Base-by-base conservation (phyloP, 768 basidiomycete genomes). In the Lactifluus rugatus region DNA sequence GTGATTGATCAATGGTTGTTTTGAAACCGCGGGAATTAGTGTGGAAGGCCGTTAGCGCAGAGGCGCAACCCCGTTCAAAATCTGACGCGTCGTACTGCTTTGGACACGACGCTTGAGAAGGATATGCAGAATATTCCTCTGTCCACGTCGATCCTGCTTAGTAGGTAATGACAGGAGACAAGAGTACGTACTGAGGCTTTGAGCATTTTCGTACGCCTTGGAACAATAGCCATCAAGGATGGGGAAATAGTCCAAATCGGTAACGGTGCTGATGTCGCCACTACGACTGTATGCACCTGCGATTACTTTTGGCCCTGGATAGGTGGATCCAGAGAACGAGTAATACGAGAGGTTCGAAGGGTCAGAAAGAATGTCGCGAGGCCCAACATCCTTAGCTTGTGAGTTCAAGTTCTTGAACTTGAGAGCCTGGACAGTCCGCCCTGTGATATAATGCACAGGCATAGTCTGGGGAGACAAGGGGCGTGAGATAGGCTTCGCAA, bases 51-150 rank as follows among this genome's bases (percentile, higher is more conserved):
- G 70, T 69, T n/a, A 79, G 62, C 48, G 70, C 69, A 44, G 69
- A 61, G 16, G 67, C 68, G 37, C 70, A 73, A 50, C 74, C 67
- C 51, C 73, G 72, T 63, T 75, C 73, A 63, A 74, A 77, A 58
- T 75, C 73, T 64, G 74, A 76, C 42, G 58, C 56, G 58, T 74
- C 66, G 19, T 63, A 61, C 49, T 56, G 44, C 26, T 56, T 57
- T 32, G 54, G 39, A 32, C 63, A 62, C 10, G 69, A 59, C 16
- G 73, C 71, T 25, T 69, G 69, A 5, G 69, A 65, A 25, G 76
- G 72, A 48, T 60, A 60, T 3, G 23, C 25, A 25, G 76, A 72
- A 48, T 60, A 60, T 3, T n/a, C 25, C 42, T 55, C 57, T 62
- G 31, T 3, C 34, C 3, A 23, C 14, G 17, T 21, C n/a, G 17